Percentiles rank a stretch among this genome's conserved stretches.
Conservation (phyloP, 148 eudicot species). For the Chenopodium formosanum region DNA sequence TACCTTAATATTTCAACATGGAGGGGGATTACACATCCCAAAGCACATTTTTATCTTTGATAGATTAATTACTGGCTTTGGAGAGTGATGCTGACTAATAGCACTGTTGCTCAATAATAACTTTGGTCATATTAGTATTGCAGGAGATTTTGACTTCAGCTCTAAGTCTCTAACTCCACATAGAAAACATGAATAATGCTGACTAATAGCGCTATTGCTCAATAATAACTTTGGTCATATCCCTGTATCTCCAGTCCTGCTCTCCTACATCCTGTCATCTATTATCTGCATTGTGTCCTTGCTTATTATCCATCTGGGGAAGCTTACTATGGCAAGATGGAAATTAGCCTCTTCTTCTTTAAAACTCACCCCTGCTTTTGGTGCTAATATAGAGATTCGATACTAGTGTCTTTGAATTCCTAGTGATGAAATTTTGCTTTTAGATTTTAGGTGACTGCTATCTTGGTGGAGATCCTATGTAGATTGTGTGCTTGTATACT, state of each 20-base stretch:
- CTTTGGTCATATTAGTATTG: too few species aligned
- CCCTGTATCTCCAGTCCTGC: background rate
- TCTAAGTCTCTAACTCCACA: background rate
- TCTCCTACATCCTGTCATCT: background rate
- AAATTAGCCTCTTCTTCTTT: background rate
- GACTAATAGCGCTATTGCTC: background rate
- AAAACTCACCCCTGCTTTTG: background rate
- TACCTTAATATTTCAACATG: too few species aligned
- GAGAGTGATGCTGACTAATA: background rate
- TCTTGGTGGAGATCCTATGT: background rate
- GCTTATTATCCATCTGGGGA: background rate
- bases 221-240: background rate
- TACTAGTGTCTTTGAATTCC: background rate
- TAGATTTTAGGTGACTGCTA: background rate
- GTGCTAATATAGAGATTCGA: background rate
- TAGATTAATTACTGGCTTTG: background rate
- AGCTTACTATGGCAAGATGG: background rate
- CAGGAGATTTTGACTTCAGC: background rate
- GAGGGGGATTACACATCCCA: too few species aligned
- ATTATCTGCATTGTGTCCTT: background rate
- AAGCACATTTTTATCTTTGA: background rate
- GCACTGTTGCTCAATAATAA: too few species aligned
- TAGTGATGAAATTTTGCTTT: background rate
- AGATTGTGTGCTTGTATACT: background rate
- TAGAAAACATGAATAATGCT: background rate